Base-by-base conservation (phyloP, 2,329 filamentous ascomycete genomes). In the Mycosphaerella arachidis region DNA sequence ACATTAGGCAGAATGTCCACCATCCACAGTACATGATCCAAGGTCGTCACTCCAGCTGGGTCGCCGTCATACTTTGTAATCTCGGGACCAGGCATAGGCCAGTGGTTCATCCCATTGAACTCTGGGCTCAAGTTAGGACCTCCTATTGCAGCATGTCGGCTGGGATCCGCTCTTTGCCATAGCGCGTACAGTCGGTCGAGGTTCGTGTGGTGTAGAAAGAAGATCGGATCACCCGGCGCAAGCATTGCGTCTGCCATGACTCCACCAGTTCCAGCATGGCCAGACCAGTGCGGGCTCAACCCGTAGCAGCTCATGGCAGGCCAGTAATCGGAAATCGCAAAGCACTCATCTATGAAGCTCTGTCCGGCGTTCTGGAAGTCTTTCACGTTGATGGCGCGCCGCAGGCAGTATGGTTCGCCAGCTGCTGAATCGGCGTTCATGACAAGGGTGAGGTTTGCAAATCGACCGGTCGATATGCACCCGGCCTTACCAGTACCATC, bases 171-270 rank as follows among this genome's bases (percentile, higher is more conserved):
- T n/a, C 52, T 27, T 53, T 65, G 63, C 65, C 65, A 67, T 43
- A 55, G 46, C 57, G 54, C 65, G 57, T 59, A 67, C 50, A 67
- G 53, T 4, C 65, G 61, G 37, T 67, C 65, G 20, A 67, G 62
- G 51, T 67, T 67, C 37, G 65, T 60, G 53, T 67, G 65, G 40
- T 67, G 65, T 27, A 67, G 48, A 53, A 65, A 67, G 53, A 67
- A 67, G 13, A 67, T 62, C 0, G 65, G 65, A 51, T 67, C 65
- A 10, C 63, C 65, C 13, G 65, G 65, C 13, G 65, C 65, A 4
- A 61, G 55, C 45, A 67, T 56, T 16, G 63, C 65, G 40, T 67
- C 60, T 13, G 61, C 63, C 65, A 67, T 67, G 20, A 65, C 54
- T 48, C 57, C 33, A 9, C 65, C 65, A 30, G 59, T 59, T 3